Base-by-base conservation (phyloP, 768 basidiomycete genomes). In the Candolleomyces aberdarensis region DNA sequence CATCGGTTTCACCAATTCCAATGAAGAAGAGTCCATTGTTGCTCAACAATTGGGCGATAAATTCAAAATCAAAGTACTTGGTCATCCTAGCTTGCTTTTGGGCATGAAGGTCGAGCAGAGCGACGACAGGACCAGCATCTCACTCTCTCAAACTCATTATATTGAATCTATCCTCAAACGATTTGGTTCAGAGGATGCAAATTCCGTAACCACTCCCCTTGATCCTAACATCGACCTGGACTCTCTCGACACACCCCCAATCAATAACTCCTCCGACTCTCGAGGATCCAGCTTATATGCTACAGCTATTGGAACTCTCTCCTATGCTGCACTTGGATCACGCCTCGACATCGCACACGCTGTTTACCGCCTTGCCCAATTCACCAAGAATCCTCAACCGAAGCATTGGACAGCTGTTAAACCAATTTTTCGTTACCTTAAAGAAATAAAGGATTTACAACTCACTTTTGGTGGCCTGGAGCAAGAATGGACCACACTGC, bases 361-460 rank as follows among this genome's bases (percentile, higher is more conserved):
- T 1, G 65, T 75, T 7, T 62, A 70, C 46, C 59, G 64, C 0
- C 66, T 80, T 3, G 65, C 71, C 0, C 71, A 67, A 4, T 80
- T 75, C 69, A 56, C 66, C 10, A 57, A 66, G 3, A 76, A 76
- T 56, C 77, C 74, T 1, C 68, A 69, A 1, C 19, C 22, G 0
- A 58, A 53, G 0, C 80, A 83, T 60, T 81, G 76, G 75, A 62
- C 70, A 7, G 78, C 75, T 8, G 74, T 75, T 3, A 75, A 75
- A 55, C 70, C 70, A 47, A 62, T 80, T 20, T 69, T 77, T 48
- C 66, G 69, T 3, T 83, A 82, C 63, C 64, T 84, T 5, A 67
- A 67, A 39, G 70, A 71, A 19, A 65, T 63, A 9, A 41, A 49
- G 46, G 63, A 69, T 3, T 46, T 65, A 13, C 63, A 60, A 57